Percentiles rank a stretch among this genome's conserved stretches.
phyloP scores from a whole-genome alignment of 1,139 yeast genomes.

The Kodamaea suecica region DNA sequence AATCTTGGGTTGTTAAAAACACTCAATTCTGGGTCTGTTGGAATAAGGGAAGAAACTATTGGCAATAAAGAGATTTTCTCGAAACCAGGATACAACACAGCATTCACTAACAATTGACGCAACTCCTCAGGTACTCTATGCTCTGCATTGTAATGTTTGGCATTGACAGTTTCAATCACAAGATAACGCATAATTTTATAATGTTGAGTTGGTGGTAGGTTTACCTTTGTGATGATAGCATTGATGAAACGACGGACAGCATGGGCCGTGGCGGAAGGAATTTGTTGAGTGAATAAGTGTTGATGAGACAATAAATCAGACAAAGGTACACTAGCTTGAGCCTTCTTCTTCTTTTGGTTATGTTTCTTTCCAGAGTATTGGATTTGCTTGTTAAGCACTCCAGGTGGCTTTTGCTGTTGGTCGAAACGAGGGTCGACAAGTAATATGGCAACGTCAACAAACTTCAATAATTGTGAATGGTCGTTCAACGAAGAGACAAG shows the following conservation, averaged over 20 bases:
- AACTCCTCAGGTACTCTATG: slow-evolving; percentile 30
- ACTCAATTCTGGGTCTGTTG: slow-evolving; percentile 42
- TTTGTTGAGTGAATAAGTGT: slow-evolving; percentile 47
- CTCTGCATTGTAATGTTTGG: slow-evolving; percentile 25
- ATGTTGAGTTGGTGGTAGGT: slow-evolving; percentile 61
- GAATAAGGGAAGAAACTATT: slow-evolving; percentile 55
- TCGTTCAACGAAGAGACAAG: slow-evolving; percentile 36
- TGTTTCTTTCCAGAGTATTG: slow-evolving; percentile 4
- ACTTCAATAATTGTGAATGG: slow-evolving; percentile 37
- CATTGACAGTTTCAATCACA: slow-evolving; percentile 45
- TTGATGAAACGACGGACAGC: slow-evolving; percentile 49
- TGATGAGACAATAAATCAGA: slow-evolving; percentile 74
- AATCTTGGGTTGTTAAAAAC: slow-evolving; percentile 73
- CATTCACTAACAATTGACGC: slow-evolving; percentile 42
- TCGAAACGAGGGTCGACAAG: slow-evolving; percentile 41
- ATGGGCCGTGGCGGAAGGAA: slow-evolving; percentile 35
- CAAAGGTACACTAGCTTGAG: slow-evolving; percentile 44
- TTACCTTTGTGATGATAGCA: slow-evolving; percentile 46
- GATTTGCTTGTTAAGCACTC: slow-evolving; percentile 2
- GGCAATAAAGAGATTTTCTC: slow-evolving; percentile 67
- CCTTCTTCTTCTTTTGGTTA: slow-evolving; percentile 42
- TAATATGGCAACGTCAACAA: slow-evolving; percentile 45
- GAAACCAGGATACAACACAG: slow-evolving; percentile 64
- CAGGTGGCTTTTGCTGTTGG: slow-evolving; percentile 13
- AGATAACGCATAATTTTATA: slow-evolving; percentile 58